Evolutionary conservation across 805 yeast genomes (phyloP), one percentile per base, ranked within the genome.

Genomic region (Yarrowia sp.): DNA sequence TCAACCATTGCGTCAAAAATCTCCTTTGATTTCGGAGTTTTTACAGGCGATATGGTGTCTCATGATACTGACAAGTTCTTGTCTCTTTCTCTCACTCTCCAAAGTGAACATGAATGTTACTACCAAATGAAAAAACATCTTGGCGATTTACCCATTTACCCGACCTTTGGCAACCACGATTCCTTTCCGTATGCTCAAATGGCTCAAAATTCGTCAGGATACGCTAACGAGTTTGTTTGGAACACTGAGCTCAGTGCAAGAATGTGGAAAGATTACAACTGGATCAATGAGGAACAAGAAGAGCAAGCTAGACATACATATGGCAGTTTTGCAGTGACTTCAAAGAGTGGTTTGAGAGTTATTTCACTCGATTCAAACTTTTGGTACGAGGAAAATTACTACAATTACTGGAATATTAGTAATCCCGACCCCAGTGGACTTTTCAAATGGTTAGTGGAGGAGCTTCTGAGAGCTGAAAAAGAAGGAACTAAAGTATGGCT

Each of bases 31-130:
- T 87, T 87, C 71, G 80, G 87, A 1, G 74, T 87, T 35, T 87
- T 87, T 78, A 87, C 91, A 2, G 92, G 92, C 65, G 92, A 87
- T 70, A 78, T 86, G 71, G 87, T 87, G 64, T 91, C 87, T 72
- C 92, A 87, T 71, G 84, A 81, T 65, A 71, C 77, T 8, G 61
- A 55, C 31, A 77, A 79, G 55, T 79, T 81, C 69, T 81, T 81
- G 53, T 77, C 81, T 48, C 74, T 72, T 67, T 79, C 84, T 51
- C 77, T 79, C 67, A 82, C 87, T 35, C 74, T 82, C 64, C 73
- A 75, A 33, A 85, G 87, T 15, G 89, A 87, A 72, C 79, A 78
- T 58, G 72, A 74, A 31, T 73, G 82, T 2, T 79, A 84, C 73
- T 75, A 80, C 68, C 81, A 85, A 66, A 78, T 86, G 79, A 86